Evolutionary conservation across 495 filamentous ascomycete genomes (phyloP).

Genomic region (Tuber indicum): DNA sequence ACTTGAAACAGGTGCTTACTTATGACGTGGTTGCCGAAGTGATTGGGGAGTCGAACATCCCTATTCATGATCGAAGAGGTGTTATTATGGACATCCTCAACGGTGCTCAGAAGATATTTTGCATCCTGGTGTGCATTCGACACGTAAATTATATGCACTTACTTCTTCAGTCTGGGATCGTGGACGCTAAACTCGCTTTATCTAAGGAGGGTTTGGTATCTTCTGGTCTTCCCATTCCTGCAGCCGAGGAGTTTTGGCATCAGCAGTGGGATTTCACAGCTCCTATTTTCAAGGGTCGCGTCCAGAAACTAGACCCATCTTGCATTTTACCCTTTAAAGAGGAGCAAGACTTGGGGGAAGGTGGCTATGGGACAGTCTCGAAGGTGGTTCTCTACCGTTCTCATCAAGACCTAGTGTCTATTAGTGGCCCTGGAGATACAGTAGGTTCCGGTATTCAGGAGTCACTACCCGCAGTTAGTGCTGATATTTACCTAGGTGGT

Average conservation of each 20-base stretch:
- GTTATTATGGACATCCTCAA: background rate
- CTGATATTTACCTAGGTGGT: background rate
- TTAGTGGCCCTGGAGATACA: background rate
- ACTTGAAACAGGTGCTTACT: background rate
- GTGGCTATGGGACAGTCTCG: background rate
- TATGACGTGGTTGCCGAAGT: background rate
- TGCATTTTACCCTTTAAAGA: background rate
- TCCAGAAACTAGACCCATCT: background rate
- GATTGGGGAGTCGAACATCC: background rate
- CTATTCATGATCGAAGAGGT: background rate
- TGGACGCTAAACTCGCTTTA: slow-evolving; percentile 2
- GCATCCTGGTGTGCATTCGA: slow-evolving; percentile 2
- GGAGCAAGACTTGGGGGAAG: background rate
- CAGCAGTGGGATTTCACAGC: background rate
- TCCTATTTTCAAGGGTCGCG: background rate
- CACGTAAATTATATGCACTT: background rate
- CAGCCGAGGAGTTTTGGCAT: background rate
- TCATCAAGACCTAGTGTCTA: background rate
- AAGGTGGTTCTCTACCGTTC: background rate
- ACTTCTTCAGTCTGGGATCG: background rate
- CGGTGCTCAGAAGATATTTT: slow-evolving; percentile 8
- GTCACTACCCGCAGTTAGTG: background rate
- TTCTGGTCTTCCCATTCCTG: background rate
- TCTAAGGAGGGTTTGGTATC: background rate
- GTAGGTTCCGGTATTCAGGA: background rate